These are phyloP conservation scores for Aaosphaeria arxii DNA, from an alignment of 2,329 filamentous ascomycete species.

Conservation along the genomic window DNA sequence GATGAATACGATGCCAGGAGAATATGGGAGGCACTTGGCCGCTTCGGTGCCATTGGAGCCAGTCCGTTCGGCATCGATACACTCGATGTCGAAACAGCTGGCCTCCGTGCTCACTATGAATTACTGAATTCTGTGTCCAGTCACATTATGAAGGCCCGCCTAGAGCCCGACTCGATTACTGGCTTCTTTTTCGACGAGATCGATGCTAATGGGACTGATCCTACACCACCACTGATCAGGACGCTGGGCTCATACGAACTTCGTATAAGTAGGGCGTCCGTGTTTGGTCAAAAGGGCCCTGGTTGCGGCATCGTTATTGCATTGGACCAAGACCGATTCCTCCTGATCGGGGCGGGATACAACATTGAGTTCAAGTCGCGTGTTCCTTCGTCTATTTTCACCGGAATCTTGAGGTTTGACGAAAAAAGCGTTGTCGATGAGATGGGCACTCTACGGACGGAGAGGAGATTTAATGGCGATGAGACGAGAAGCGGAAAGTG, in stretches of 20 bases:
- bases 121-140: conserved; percentile 17
- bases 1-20: conserved; percentile 39
- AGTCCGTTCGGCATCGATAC: conserved; percentile 42
- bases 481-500: conserved; percentile 49
- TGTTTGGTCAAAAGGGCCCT: conserved; percentile 44
- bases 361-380: conserved; percentile 32
- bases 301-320: conserved; percentile 46
- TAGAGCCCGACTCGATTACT: conserved; percentile 22
- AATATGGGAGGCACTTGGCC: conserved; percentile 24
- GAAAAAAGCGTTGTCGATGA: conserved; percentile 40
- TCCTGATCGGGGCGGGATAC: conserved; percentile 48
- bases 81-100: conserved; percentile 21
- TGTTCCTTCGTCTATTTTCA: conserved; percentile 35
- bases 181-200: conserved; percentile 47
- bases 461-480: conserved; percentile 43
- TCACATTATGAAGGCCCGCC: conserved; percentile 42
- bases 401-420: conserved; percentile 42
- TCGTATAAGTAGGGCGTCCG: conserved; percentile 43
- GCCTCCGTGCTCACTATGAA: neutral
- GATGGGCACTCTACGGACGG: conserved; percentile 35
- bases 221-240: conserved; percentile 24
- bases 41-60: conserved; percentile 15
- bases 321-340: conserved; percentile 36
- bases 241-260: conserved; percentile 37
- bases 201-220: conserved; percentile 21